A percentile compares a stretch with the other conserved stretches of the same genome.
Conservation (phyloP, 192 early-diverging fungal species). For the Coemansia sp. region DNA sequence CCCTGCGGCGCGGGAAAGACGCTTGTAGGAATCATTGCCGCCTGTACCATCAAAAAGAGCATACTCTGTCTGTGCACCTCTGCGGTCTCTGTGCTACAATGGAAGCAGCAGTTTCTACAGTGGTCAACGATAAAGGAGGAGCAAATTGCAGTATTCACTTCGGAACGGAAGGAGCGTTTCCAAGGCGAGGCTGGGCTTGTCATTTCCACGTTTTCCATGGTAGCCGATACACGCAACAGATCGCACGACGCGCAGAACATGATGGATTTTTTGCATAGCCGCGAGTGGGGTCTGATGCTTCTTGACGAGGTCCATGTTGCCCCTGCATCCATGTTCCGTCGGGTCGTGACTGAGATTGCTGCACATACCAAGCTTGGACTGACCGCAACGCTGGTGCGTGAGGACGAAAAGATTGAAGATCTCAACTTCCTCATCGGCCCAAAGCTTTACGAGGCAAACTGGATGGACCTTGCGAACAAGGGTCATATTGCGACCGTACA, state of each 20-base stretch:
- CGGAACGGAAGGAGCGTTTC: constrained; percentile 88
- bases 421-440: constrained; percentile 98
- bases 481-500: constrained; percentile 98
- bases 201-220: constrained; percentile 97
- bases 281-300: constrained; percentile 97
- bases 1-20: constrained; percentile 99
- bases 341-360: constrained; percentile 85
- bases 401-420: constrained; percentile 97
- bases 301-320: constrained; percentile 99
- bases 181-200: constrained; percentile 86
- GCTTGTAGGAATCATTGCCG: constrained; percentile 95
- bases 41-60: constrained; percentile 94
- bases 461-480: constrained; percentile 97
- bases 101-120: constrained; percentile 94
- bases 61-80: constrained; percentile 93
- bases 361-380: constrained; percentile 97
- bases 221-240: constrained; percentile 89
- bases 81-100: constrained; percentile 94
- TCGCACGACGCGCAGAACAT: constrained; percentile 92
- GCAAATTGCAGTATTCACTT: constrained; percentile 94
- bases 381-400: constrained; percentile 96
- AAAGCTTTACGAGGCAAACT: constrained; percentile 99
- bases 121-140: constrained; percentile 93
- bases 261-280: constrained; percentile 88
- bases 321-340: constrained; percentile 94